Percentiles rank a stretch among this genome's conserved stretches.
Evolutionary conservation across 371 early-diverging fungal species (phyloP).

Genomic region (Coemansia sp.): DNA sequence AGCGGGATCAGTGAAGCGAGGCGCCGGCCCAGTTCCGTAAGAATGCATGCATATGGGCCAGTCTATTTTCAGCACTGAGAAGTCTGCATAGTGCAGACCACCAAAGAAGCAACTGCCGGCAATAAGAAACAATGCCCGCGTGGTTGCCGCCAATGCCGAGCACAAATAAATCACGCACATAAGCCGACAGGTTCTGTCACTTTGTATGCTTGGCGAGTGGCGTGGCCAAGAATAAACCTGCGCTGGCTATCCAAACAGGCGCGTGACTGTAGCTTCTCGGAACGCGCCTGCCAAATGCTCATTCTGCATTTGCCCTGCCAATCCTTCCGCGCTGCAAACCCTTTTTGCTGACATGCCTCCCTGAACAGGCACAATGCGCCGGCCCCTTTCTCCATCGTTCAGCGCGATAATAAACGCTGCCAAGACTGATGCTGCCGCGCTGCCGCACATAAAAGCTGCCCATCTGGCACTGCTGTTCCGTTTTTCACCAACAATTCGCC

Average conservation of each 20-base stretch:
- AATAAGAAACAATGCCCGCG: slow-evolving; percentile 2
- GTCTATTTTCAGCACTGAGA: slow-evolving; percentile 18
- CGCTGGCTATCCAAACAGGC: background rate
- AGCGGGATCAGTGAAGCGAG: slow-evolving; percentile 12
- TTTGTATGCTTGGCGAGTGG: slow-evolving; percentile 8
- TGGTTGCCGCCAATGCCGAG: background rate
- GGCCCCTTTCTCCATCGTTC: slow-evolving; percentile 12
- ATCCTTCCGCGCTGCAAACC: slow-evolving; percentile 9
- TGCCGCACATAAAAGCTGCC: slow-evolving; percentile 14
- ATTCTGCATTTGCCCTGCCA: slow-evolving; percentile 5
- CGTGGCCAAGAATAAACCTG: slow-evolving; percentile 14
- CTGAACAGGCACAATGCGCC: slow-evolving; percentile 14
- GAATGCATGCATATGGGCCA: background rate
- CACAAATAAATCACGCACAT: background rate
- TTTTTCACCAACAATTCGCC: background rate
- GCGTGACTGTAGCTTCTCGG: slow-evolving; percentile 42
- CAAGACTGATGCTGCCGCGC: slow-evolving; percentile 9
- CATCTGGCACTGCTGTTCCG: background rate
- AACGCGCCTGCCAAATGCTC: slow-evolving; percentile 10
- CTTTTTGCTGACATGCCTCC: slow-evolving; percentile 9
- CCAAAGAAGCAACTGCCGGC: background rate
- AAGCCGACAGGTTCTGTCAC: background rate
- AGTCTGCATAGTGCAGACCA: background rate
- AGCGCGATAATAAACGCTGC: slow-evolving; percentile 16
- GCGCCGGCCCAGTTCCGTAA: background rate